phyloP scores from a whole-genome alignment of 768 basidiomycete species.

The Lentinus tigrinus region DNA sequence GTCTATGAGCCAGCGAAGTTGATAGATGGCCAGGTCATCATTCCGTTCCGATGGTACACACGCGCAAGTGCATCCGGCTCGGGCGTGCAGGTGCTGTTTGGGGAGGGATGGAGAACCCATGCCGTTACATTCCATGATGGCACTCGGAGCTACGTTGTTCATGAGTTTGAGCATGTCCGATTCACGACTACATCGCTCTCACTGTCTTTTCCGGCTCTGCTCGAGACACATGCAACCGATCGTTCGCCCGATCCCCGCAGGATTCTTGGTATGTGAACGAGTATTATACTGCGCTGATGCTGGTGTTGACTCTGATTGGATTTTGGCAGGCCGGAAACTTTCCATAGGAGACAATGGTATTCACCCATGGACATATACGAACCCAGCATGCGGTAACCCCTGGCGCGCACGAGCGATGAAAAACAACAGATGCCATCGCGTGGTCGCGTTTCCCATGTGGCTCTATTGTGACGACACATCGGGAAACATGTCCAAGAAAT shows the following conservation, averaged over 20 bases:
- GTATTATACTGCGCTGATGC: too few relatives aligned
- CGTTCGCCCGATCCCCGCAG: too few relatives aligned
- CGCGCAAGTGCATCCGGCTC: background rate
- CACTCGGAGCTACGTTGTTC: background rate
- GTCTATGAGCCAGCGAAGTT: background rate
- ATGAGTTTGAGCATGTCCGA: too few relatives aligned
- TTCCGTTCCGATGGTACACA: background rate
- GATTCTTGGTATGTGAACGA: too few relatives aligned
- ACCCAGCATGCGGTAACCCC: background rate
- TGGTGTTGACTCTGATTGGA: too few relatives aligned
- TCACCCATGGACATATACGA: background rate
- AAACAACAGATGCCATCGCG: constrained; percentile 16
- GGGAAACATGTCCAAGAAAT: constrained; percentile 46
- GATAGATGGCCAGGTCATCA: background rate
- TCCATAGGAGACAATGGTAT: background rate
- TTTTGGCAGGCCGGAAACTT: background rate
- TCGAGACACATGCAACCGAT: too few relatives aligned
- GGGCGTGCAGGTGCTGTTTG: background rate
- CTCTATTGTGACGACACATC: constrained; percentile 46
- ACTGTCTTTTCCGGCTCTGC: too few relatives aligned
- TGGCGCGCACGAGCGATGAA: constrained; percentile 7
- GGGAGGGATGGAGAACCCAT: background rate
- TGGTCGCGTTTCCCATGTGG: constrained; percentile 29
- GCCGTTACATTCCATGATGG: background rate
- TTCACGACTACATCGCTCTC: too few relatives aligned